Evolutionary conservation across 2,329 filamentous ascomycete genomes (phyloP), one percentile per base, ranked within the genome.

Genomic region (Fusarium stilboides): DNA sequence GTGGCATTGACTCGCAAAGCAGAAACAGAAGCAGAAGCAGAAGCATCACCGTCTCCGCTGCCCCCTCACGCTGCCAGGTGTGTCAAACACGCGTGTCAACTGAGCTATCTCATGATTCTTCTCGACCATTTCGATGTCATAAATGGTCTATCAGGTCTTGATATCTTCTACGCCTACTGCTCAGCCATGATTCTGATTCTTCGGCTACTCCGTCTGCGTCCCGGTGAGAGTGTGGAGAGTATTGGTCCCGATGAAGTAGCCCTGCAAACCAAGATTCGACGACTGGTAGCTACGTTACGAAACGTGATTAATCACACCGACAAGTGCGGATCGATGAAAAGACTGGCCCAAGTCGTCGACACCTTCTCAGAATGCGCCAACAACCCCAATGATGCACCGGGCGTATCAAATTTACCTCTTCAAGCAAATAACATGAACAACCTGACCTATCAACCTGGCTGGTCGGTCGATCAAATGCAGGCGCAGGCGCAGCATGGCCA

Each of bases 161-260:
- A 80, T 31, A 70, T 79, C 3, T 80, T 79, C 36, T 80, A 80
- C 51, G 72, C 75, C 34, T 79, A 79, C 58, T 79, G 75, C 43
- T 75, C 77, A 3, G 74, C 73, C 3, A 79, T 80, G 75, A 69
- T 77, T 0, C 12, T 71, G 0, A 71, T 71, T 5, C 50, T 71
- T 2, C n/a, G 68, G 3, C 22, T 71, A 12, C 57, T 71, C 1
- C 46, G 65, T 13, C 8, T 69, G 12, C 46, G 53, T 1, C 65
- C 60, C 2, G 60, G 50, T 0, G 55, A 56, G 5, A 20, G 19
- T 1, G 43, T 52, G 8, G 59, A 65, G 14, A 34, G 40, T 3
- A 24, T 57, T 8, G 31, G 54, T 1, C 24, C 33, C 1, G 65
- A 63, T 0, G 68, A 71, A 43, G 56, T 40, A 6, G 37, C 53